Conservation (phyloP, 345 rosid species). For the Eucalyptus victrix region DNA sequence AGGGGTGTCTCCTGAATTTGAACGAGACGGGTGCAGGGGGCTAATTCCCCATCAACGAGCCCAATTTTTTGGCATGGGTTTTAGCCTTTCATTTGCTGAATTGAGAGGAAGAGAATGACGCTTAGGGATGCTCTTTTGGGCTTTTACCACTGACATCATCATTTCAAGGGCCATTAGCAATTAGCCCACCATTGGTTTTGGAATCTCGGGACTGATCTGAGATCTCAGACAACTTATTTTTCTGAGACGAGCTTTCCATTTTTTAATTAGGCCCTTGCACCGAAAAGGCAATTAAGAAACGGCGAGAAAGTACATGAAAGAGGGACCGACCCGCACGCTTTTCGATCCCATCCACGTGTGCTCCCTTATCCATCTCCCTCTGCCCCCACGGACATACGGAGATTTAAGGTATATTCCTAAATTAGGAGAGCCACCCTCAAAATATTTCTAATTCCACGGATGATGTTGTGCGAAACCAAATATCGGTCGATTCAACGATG, state of each 20-base stretch:
- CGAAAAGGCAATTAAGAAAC: neutral
- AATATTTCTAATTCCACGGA: neutral
- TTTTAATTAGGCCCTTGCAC: neutral
- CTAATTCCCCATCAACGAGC: neutral
- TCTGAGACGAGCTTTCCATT: neutral
- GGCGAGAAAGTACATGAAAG: neutral
- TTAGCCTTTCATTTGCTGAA: neutral
- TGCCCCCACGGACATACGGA: too few species aligned
- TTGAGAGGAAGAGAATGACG: neutral
- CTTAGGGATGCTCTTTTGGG: neutral
- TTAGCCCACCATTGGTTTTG: neutral
- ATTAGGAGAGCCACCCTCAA: neutral
- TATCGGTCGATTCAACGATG: neutral
- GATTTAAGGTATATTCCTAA: neutral
- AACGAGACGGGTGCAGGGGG: neutral
- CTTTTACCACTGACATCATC: neutral
- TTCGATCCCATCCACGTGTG: neutral
- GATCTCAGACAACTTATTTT: neutral
- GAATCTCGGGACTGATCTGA: neutral
- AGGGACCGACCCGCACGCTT: neutral
- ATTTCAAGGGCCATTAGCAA: neutral
- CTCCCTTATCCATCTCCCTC: neutral
- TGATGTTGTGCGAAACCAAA: neutral
- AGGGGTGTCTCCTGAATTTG: neutral
- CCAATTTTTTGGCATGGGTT: neutral